These are phyloP conservation scores for Leucosporidium scottii DNA, from an alignment of 768 basidiomycete genomes.

Conservation along the genomic window DNA sequence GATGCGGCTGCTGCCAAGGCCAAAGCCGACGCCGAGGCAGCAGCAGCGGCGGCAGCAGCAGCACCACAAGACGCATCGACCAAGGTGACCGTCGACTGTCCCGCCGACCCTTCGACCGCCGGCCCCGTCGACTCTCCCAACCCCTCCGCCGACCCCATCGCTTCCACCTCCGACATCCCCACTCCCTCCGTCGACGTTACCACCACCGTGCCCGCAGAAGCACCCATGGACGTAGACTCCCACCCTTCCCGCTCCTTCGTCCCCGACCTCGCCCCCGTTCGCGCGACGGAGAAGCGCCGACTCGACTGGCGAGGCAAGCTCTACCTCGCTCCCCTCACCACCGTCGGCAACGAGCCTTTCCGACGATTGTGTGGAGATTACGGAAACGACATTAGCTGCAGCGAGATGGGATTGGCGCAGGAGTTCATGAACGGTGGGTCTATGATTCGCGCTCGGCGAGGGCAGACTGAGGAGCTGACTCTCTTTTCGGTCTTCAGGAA, in stretches of 20 bases:
- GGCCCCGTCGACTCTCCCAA: neutral
- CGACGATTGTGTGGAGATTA: constrained; percentile 75
- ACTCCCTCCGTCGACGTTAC: neutral
- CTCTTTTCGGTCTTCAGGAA: constrained; percentile 42
- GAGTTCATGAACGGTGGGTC: constrained; percentile 62
- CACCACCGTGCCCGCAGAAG: neutral
- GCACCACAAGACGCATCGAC: no score
- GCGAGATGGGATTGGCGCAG: constrained; percentile 92
- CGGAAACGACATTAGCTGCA: constrained; percentile 80
- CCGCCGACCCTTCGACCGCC: neutral
- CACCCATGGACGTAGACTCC: constrained; percentile 10
- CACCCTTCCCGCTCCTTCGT: constrained; percentile 39
- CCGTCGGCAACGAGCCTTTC: constrained; percentile 96
- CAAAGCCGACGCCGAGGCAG: neutral
- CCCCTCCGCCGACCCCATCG: neutral
- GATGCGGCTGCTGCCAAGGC: neutral
- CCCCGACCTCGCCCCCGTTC: constrained; percentile 58
- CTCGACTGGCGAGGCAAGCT: constrained; percentile 79
- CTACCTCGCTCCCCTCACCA: constrained; percentile 72
- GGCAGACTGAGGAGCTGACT: no score
- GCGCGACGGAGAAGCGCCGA: constrained; percentile 76
- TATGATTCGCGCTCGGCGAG: no score
- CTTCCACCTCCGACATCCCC: neutral
- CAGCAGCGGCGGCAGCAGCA: neutral
- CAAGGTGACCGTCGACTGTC: neutral